Evolutionary conservation across 2,329 filamentous ascomycete species (phyloP), one percentile per base, ranked within the genome.

Genomic region (Myriosclerotinia curreyana): DNA sequence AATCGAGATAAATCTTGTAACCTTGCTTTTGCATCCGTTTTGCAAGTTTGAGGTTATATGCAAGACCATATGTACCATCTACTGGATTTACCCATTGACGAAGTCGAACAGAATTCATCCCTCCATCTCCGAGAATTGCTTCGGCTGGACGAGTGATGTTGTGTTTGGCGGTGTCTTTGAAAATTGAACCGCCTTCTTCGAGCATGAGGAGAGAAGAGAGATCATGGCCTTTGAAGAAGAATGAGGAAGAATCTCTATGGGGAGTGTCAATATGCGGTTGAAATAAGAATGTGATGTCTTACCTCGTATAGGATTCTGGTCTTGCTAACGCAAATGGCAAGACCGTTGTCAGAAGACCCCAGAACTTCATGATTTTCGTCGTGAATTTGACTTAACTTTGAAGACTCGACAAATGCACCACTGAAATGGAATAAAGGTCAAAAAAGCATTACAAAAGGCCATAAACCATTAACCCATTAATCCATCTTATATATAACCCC

Each of bases 1-100:
- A 78, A 68, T 88, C 84, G 25, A 90, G 76, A 71, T 82, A 84
- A 6, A 75, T 76, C 65, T 79, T 79, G 61, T 90, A 75, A 0
- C 87, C 87, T 1, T 82, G 83, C 0, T 81, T 81, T 70, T 85
- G 81, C 11, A 87, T 86, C 52, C 88, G 80, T 72, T 82, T 82
- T 6, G 86, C 88, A 22, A 91, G 79, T 52, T 82, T 76, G 66
- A 91, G 72, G 72, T 89, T 90, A 75, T 91, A 91, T 66, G 83
- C 82, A 48, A 91, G 78, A 73, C 87, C 83, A 75, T 91, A 90
- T 67, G 81, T 81, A 50, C 86, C 86, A 66, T 83, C 82, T 20
- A 80, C 77, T 0, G 86, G 85, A 70, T 88, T 87, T 17, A 91
- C 88, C 88, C 87, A 91, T 38, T 91, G 77, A 20, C 88, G 81